Evolutionary conservation across 768 basidiomycete species (phyloP).

Genomic region (Suillus brevipes): DNA sequence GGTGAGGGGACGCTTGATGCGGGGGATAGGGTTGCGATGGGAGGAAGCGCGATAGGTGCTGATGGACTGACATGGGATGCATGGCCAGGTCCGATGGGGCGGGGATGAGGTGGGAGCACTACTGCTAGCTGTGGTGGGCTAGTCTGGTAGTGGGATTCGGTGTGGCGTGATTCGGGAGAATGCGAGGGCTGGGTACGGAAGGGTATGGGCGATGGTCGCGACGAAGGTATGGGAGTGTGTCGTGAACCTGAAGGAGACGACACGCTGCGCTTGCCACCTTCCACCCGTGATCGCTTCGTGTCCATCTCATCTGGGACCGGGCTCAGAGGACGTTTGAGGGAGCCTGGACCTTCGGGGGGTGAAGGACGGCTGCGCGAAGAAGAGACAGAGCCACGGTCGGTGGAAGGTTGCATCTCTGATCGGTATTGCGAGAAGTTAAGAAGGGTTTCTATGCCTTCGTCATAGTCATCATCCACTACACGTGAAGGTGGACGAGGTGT

Average conservation of each 20-base stretch:
- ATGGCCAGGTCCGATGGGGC: slow-evolving; percentile 61
- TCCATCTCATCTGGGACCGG: slow-evolving; percentile 62
- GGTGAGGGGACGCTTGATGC: slow-evolving; percentile 58
- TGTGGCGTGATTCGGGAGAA: slow-evolving; percentile 64
- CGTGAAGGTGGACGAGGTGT: slow-evolving; percentile 63
- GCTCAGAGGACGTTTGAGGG: slow-evolving; percentile 69
- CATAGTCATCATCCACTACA: slow-evolving; percentile 88
- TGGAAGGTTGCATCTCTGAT: slow-evolving; percentile 27
- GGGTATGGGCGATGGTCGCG: slow-evolving; percentile 69
- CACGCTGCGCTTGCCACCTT: slow-evolving; percentile 48
- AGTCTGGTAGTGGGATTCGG: slow-evolving; percentile 41
- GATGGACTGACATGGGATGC: slow-evolving; percentile 39
- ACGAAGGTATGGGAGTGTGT: slow-evolving; percentile 57
- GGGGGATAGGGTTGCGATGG: slow-evolving; percentile 69
- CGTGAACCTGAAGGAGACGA: slow-evolving; percentile 52
- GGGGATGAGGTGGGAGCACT: slow-evolving; percentile 72
- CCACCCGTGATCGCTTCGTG: slow-evolving; percentile 65
- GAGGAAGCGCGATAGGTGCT: slow-evolving; percentile 57
- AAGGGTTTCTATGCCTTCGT: slow-evolving; percentile 85
- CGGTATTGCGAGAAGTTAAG: slow-evolving; percentile 63
- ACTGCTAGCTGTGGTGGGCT: slow-evolving; percentile 55
- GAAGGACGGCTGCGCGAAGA: slow-evolving; percentile 65
- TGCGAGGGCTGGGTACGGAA: slow-evolving; percentile 73
- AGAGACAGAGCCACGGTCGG: slow-evolving; percentile 57
- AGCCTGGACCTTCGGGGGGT: slow-evolving; percentile 47